Evolutionary conservation across 2,329 filamentous ascomycete genomes (phyloP), one percentile per base, ranked within the genome.

Genomic region (Cordyceps cateniannulata): DNA sequence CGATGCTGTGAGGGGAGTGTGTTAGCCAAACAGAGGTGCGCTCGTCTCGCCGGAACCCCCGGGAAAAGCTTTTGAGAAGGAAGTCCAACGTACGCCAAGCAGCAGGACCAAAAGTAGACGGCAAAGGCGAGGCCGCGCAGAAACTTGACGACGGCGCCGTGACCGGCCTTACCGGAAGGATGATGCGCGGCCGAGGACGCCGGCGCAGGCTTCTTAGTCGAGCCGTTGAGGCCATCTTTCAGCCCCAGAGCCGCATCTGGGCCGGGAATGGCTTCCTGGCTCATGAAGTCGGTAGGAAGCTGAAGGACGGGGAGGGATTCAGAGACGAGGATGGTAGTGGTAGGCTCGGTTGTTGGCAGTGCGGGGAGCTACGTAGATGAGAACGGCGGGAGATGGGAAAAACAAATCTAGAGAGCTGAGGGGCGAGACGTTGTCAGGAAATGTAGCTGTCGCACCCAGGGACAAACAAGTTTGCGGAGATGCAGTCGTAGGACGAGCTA

Each of bases 151-250:
- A 77, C 66, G 9, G 72, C 70, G 52, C 82, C 79, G 71, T 86
- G 77, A 62, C 81, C 78, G 58, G 77, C 71, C 59, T 78, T 77
- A n/a, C 84, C 84, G 2, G 82, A 82, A 0, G 83, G 83, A 68
- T 86, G 83, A 18, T 42, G 27, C 5, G 49, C 20, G 10, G 42
- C 8, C 42, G 16, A n/a, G 4, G 29, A 9, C 18, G 58, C 22
- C 22, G 24, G 14, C 12, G 29, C 49, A 7, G 57, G 45, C 32
- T 60, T 48, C 25, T 32, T 8, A 18, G 42, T 44, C 25, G 27
- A 38, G 45, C 40, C 57, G 27, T 45, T 40, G 7, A 25, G 24
- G 25, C 8, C 5, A 7, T 27, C 27, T 12, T 47, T 47, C 7
- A 45, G 10, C 18, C 22, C 42, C 32, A 32, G 12, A 14, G 22